Percentiles rank a stretch among this genome's conserved stretches.
Evolutionary conservation across 345 rosid species (phyloP).

Genomic region (Gossypium mustelinum): DNA sequence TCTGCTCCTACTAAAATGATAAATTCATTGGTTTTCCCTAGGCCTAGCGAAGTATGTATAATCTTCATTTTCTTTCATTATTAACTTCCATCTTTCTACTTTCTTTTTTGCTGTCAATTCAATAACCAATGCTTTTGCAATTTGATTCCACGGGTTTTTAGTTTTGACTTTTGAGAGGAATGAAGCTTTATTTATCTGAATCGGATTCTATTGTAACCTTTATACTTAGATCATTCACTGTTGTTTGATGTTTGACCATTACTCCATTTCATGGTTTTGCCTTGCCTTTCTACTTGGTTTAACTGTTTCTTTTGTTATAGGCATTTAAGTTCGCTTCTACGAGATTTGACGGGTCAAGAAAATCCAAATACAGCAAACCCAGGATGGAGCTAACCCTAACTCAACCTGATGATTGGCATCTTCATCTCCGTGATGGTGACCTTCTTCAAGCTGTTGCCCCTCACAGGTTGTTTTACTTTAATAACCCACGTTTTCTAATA

Average conservation of each 20-base stretch:
- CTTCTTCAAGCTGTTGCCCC: slow-evolving; percentile 67
- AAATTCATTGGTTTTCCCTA: neutral
- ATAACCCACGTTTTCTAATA: neutral
- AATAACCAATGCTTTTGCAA: neutral
- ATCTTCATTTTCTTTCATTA: neutral
- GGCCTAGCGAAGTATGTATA: neutral
- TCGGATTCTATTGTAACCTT: neutral
- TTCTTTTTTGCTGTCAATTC: neutral
- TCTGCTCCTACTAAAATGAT: slow-evolving; percentile 6
- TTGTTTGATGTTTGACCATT: neutral
- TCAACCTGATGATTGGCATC: slow-evolving; percentile 88
- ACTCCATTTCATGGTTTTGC: neutral
- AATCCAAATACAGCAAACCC: slow-evolving; percentile 24
- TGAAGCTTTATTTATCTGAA: neutral
- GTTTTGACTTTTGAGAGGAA: neutral
- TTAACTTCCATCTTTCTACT: neutral
- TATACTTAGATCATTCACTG: neutral
- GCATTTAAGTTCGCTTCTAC: slow-evolving; percentile 11
- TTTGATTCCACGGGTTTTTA: neutral
- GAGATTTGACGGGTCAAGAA: slow-evolving; percentile 12
- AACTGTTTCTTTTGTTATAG: neutral
- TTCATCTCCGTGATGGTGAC: slow-evolving; percentile 74
- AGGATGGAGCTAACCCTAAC: slow-evolving; percentile 67
- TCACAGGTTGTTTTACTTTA: slow-evolving; percentile 48
- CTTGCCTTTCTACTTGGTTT: neutral